These are phyloP conservation scores for Geranomyces michiganensis DNA, from an alignment of 192 early-diverging fungal genomes.

Conservation along the genomic window DNA sequence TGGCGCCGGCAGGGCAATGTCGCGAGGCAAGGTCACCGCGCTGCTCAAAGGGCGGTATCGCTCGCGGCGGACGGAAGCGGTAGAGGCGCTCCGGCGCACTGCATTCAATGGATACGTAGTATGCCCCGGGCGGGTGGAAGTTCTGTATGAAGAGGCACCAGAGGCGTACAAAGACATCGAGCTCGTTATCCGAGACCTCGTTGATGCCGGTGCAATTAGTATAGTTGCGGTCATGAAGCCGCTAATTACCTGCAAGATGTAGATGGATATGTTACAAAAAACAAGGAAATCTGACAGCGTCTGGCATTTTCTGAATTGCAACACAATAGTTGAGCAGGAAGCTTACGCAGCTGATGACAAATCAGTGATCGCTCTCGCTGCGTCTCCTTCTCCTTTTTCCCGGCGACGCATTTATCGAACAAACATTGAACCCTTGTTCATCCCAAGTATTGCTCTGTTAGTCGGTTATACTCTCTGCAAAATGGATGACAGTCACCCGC, in stretches of 20 bases:
- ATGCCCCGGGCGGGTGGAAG: not conserved
- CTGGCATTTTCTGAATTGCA: too few species aligned
- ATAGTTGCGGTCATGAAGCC: conserved; percentile 14
- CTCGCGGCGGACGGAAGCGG: not conserved
- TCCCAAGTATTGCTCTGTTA: too few species aligned
- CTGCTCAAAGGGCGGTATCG: not conserved
- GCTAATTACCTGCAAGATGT: conserved; percentile 9
- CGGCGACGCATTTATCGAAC: too few species aligned
- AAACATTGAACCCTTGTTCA: too few species aligned
- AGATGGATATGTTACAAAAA: too few species aligned
- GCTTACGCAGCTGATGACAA: too few species aligned
- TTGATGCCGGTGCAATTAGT: not conserved
- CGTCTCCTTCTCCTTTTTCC: too few species aligned
- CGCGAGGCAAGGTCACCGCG: conserved; percentile 49
- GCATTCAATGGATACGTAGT: conserved; percentile 5
- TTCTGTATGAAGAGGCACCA: conserved; percentile 63
- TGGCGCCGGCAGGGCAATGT: conserved; percentile 56
- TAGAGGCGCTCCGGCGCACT: not conserved
- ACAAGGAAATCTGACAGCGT: too few species aligned
- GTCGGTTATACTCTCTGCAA: too few species aligned
- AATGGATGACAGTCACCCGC: too few species aligned
- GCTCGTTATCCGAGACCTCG: conserved; percentile 54
- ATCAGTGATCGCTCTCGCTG: too few species aligned
- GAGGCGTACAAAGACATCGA: conserved; percentile 65
- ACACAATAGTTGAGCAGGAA: too few species aligned